Evolutionary conservation across 75 land plant species (phyloP), one percentile per base, ranked within the genome.

Genomic region (Chamaecyparis obtusa): DNA sequence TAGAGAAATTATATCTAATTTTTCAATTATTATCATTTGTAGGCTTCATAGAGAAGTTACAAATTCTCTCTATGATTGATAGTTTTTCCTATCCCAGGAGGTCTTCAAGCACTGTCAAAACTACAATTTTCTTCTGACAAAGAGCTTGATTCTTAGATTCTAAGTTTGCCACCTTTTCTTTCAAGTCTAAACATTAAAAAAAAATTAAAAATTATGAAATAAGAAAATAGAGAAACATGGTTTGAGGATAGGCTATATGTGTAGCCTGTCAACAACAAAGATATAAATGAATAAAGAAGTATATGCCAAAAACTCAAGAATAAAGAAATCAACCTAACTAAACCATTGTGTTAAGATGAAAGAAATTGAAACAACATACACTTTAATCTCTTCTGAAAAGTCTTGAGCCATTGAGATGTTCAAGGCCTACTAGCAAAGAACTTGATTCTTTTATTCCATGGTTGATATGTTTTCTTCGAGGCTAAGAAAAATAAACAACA

Each of bases 391-490:
- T 64, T 91, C 94, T 72, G 90, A 86, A 84, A 93, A 87, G 32
- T 92, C 94, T 78, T 92, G 92, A 35, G 90, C 92, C 72, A 93
- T 86, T 51, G 98, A 93, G 64, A 93, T 90, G 56, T 84, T 96
- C 84, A 97, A 90, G 17, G 98, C 93, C 83, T 97, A 94, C 84
- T 97, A 95, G n/a, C 99, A 91, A 27, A 97, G 95, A 57, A 97
- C 95, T 89, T 96, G 98, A 86, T 96, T 97, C 81, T 97, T 98
- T 16, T 97, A 94, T 84, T 97, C 99, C 88, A 95, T 57, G 79
- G 92, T 95, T 17, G 96, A 90, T 82, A 96, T 85, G 41, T 93
- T 96, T 86, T 90, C 91, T 90, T 97, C 95, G 64, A 94, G 87
- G 86, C 99, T 97, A 92, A 67, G 88, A 32, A 4, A 49, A 57